Conservation (phyloP, 805 yeast genomes). For the Candida nonsorbophila region DNA sequence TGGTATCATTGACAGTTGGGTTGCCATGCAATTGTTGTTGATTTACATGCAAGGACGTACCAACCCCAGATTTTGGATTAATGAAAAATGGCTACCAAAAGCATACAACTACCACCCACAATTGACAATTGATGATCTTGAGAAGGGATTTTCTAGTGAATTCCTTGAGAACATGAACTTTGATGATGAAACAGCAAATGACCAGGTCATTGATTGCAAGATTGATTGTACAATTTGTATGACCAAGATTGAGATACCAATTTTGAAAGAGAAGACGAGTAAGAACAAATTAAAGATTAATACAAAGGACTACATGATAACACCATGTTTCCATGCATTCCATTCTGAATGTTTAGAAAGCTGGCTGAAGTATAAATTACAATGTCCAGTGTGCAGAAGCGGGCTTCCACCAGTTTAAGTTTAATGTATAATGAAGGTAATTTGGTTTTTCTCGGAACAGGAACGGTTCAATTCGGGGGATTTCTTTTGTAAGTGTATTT, state of each 20-base stretch:
- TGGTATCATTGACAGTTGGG: slow-evolving; percentile 46
- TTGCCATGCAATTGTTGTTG: slow-evolving; percentile 51
- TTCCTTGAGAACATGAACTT: slow-evolving; percentile 30
- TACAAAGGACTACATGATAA: slow-evolving; percentile 59
- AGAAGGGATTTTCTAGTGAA: slow-evolving; percentile 55
- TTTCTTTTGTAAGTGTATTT: no score
- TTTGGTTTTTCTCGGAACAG: no score
- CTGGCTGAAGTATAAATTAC: slow-evolving; percentile 91
- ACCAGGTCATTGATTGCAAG: slow-evolving; percentile 33
- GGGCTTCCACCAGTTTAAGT: slow-evolving; percentile 71
- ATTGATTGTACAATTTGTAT: slow-evolving; percentile 89
- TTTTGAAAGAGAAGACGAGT: slow-evolving; percentile 12
- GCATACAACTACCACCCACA: slow-evolving; percentile 81
- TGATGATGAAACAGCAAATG: slow-evolving; percentile 17
- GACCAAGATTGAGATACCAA: slow-evolving; percentile 64
- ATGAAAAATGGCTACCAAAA: slow-evolving; percentile 68
- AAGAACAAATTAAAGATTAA: slow-evolving; percentile 19
- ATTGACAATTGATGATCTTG: slow-evolving; percentile 54
- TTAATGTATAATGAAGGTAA: no score
- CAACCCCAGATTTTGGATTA: slow-evolving; percentile 83
- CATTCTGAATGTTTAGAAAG: slow-evolving; percentile 83
- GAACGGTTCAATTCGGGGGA: no score
- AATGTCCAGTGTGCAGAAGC: slow-evolving; percentile 90
- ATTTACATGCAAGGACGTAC: slow-evolving; percentile 58
- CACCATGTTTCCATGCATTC: slow-evolving; percentile 89